A percentile compares a stretch with the other conserved stretches of the same genome.
phyloP scores from a whole-genome alignment of 2,329 filamentous ascomycete species.

The Pseudogymnoascus sp. region DNA sequence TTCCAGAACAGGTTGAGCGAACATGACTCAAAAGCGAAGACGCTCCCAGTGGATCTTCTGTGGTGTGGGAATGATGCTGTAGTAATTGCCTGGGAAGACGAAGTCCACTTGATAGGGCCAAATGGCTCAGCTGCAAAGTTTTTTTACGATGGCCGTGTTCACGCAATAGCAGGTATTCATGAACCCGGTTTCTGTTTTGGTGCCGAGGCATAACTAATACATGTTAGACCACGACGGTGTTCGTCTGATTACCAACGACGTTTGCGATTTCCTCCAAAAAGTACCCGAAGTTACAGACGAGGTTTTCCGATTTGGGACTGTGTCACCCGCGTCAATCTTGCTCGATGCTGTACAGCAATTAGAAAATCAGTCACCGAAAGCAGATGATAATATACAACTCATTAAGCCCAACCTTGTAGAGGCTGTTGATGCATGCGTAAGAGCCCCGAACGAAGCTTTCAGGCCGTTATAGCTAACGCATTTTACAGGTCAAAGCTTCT shows the following conservation, averaged over 20 bases:
- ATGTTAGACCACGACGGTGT: conserved; percentile 68
- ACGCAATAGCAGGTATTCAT: conserved; percentile 69
- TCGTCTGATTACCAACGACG: conserved; percentile 79
- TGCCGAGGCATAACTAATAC: conserved; percentile 18
- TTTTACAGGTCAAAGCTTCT: conserved; percentile 62
- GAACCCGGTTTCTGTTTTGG: not conserved
- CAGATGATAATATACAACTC: conserved; percentile 93
- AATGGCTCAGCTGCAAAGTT: conserved; percentile 69
- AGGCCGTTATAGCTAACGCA: conserved; percentile 15
- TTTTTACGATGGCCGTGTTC: conserved; percentile 86
- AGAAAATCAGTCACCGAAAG: conserved; percentile 90
- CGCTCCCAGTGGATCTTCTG: conserved; percentile 76
- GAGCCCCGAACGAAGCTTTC: not conserved
- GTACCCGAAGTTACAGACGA: conserved; percentile 81
- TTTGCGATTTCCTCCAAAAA: conserved; percentile 96
- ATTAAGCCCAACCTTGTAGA: conserved; percentile 83
- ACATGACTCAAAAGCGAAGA: conserved; percentile 81
- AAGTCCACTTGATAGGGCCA: conserved; percentile 87
- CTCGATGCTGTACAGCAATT: conserved; percentile 87
- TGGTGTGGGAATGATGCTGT: conserved; percentile 97
- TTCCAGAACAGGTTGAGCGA: conserved; percentile 90
- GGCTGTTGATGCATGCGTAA: conserved; percentile 79
- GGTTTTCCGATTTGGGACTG: conserved; percentile 81
- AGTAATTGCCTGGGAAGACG: conserved; percentile 93
- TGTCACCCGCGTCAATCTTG: conserved; percentile 83